A percentile compares a stretch with the other conserved stretches of the same genome.
Evolutionary conservation across 148 eudicot genomes (phyloP).

Genomic region (Rhododendron ovatum): DNA sequence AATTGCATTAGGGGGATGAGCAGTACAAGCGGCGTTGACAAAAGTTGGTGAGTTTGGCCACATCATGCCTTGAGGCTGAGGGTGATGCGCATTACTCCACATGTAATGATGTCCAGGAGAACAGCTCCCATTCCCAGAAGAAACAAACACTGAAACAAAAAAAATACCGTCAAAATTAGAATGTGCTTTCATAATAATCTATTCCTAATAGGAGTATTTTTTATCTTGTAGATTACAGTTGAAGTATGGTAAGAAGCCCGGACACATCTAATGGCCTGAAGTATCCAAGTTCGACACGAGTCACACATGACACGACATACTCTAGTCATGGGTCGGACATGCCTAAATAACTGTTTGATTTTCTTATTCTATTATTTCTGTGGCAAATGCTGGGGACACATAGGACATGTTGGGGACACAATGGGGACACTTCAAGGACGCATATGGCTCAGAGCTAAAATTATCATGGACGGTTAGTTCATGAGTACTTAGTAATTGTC

Average conservation of each 20-base stretch:
- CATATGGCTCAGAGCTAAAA: background rate
- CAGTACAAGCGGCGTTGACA: constrained; percentile 38
- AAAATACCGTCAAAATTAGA: background rate
- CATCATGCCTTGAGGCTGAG: constrained; percentile 42
- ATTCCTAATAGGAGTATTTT: background rate
- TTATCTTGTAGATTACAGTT: background rate
- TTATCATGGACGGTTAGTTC: background rate
- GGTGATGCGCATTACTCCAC: constrained; percentile 55
- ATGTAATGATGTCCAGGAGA: constrained; percentile 49
- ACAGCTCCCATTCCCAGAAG: constrained; percentile 51
- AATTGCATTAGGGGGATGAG: constrained; percentile 44
- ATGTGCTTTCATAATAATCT: background rate
- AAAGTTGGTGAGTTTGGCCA: constrained; percentile 63
- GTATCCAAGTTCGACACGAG: background rate
- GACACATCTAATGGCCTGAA: background rate
- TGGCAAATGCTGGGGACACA: background rate
- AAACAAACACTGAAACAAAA: constrained; percentile 39
- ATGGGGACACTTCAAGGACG: background rate
- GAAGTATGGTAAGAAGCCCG: background rate
- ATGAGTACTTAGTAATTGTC: background rate
- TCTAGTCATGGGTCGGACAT: background rate
- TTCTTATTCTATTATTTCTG: background rate
- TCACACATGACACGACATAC: background rate
- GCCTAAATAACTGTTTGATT: background rate
- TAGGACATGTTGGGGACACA: background rate